These are phyloP conservation scores for Nemania bipapillata DNA, from an alignment of 2,329 filamentous ascomycete species.

Conservation along the genomic window DNA sequence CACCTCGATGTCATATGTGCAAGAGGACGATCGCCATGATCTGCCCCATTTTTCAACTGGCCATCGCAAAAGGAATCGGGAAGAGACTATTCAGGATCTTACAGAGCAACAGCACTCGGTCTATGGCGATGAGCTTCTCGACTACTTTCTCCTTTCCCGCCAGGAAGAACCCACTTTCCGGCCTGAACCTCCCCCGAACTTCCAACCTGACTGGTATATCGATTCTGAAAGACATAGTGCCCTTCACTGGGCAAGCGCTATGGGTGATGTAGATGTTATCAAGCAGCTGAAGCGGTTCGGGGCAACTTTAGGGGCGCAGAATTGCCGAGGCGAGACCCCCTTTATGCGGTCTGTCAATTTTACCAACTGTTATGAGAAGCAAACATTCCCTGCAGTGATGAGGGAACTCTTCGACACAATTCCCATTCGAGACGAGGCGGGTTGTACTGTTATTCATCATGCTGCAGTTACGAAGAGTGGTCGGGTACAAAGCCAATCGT, in stretches of 20 bases:
- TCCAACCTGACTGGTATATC: conserved; percentile 90
- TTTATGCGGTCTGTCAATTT: conserved; percentile 95
- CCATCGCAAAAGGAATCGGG: conserved; percentile 80
- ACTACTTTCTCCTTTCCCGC: conserved; percentile 92
- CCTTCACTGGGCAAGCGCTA: conserved; percentile 95
- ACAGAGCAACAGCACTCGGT: conserved; percentile 86
- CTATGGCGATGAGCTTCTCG: conserved; percentile 91
- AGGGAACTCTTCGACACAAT: conserved; percentile 86
- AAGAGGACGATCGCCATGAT: conserved; percentile 82
- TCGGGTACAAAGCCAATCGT: conserved; percentile 83
- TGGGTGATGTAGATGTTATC: conserved; percentile 94
- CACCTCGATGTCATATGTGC: conserved; percentile 84
- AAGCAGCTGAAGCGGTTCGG: conserved; percentile 85
- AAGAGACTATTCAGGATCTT: conserved; percentile 69
- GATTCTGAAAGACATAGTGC: conserved; percentile 93
- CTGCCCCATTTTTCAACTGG: conserved; percentile 71
- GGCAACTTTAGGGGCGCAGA: conserved; percentile 77
- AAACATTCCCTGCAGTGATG: conserved; percentile 86
- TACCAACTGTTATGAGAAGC: conserved; percentile 95
- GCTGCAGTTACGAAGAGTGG: conserved; percentile 88
- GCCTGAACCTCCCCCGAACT: conserved; percentile 84
- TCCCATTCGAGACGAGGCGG: conserved; percentile 79
- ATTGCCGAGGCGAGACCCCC: conserved; percentile 83
- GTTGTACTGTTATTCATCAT: conserved; percentile 92
- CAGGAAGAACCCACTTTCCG: conserved; percentile 77